Base-by-base conservation (phyloP, 2,329 filamentous ascomycete species). In the Arthroderma sp. region DNA sequence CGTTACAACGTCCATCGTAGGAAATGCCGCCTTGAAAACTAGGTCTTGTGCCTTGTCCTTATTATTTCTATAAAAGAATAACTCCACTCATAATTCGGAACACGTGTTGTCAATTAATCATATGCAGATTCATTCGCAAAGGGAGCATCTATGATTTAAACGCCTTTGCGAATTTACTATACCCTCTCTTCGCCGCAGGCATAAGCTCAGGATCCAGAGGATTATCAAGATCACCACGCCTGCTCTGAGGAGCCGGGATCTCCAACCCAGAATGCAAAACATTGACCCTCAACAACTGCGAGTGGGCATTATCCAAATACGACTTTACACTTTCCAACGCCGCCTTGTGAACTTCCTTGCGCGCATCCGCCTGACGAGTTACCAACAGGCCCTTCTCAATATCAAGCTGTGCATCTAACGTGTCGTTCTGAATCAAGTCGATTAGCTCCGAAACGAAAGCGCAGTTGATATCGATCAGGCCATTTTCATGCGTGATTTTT, bases 341-440 rank as follows among this genome's bases (percentile, higher is more conserved):
- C 5, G 80, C 72, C 28, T 70, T 66, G 59, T 95, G 87, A 55
- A 93, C 78, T 40, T 77, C 71, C 8, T 72, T 69, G 32, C 89
- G 77, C 2, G 78, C 66, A 47, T 89, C 75, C 7, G 70, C 73
- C 27, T 80, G 74, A 5, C 81, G 77, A 1, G 83, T 82, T 7
- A 87, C 77, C 4, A 96, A 75, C 1, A 93, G 79, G 59, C 78
- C 75, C 54, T 91, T 83, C 47, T 93, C 85, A 0, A 84, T 75
- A 59, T 98, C 87, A 48, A 98, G 81, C 29, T 86, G 76, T 5
- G 86, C 87, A 52, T 87, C 73, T 7, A 98, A 68, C 1, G 72
- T 72, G 5, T 80, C 79, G 8, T 72, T 69, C 42, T 80, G 72
- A 54, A 98, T 95, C 77, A 96, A 83, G 0, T 63, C 61, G 29